Conservation (phyloP, 2,329 filamentous ascomycete genomes). For the Exserohilum turcica region DNA sequence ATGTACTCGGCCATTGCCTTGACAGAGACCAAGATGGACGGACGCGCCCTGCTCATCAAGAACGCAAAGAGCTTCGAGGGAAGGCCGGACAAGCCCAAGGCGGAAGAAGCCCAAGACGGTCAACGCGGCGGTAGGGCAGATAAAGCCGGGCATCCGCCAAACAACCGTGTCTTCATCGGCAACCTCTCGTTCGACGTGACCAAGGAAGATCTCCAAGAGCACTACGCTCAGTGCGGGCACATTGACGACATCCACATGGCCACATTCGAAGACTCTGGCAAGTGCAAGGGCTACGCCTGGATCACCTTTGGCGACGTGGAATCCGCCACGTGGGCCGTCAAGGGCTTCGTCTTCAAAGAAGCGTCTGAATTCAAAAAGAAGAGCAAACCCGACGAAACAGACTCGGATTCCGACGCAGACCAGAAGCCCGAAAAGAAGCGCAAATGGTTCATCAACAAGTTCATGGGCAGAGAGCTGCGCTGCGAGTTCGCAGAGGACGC, state of each 20-base stretch:
- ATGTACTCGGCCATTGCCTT: slow-evolving; percentile 79
- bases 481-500: slow-evolving; percentile 95
- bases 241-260: slow-evolving; percentile 85
- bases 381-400: slow-evolving; percentile 61
- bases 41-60: slow-evolving; percentile 89
- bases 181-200: slow-evolving; percentile 59
- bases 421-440: slow-evolving; percentile 56
- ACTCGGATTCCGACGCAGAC: slow-evolving; percentile 54
- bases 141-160: slow-evolving; percentile 63
- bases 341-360: slow-evolving; percentile 76
- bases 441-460: slow-evolving; percentile 82
- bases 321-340: slow-evolving; percentile 75
- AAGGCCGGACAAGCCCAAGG: slow-evolving; percentile 71
- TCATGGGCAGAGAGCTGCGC: slow-evolving; percentile 79
- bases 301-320: slow-evolving; percentile 84
- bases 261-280: slow-evolving; percentile 94
- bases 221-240: slow-evolving; percentile 84
- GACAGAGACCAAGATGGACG: slow-evolving; percentile 79
- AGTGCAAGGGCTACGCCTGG: slow-evolving; percentile 98
- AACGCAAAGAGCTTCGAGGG: slow-evolving; percentile 88
- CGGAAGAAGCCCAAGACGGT: slow-evolving; percentile 31
- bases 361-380: slow-evolving; percentile 56
- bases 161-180: slow-evolving; percentile 82
- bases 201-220: slow-evolving; percentile 77
- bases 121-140: slow-evolving; percentile 38